phyloP scores from a whole-genome alignment of 768 basidiomycete species.

The Candolleomyces efflorescens region DNA sequence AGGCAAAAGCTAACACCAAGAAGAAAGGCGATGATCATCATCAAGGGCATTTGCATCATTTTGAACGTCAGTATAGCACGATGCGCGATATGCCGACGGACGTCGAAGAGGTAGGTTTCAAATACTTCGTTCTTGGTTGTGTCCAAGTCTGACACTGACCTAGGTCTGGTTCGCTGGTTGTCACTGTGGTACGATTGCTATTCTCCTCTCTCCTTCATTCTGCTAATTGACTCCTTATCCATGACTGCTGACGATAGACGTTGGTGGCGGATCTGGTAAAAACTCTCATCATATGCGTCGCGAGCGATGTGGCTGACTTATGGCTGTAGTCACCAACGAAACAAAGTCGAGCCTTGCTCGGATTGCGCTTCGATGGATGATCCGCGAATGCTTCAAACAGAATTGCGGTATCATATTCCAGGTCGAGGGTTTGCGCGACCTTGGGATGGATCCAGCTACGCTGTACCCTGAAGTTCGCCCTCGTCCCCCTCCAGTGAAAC shows the following conservation, averaged over 20 bases:
- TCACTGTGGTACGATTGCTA: conserved; percentile 34
- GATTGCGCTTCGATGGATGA: conserved; percentile 63
- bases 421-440: conserved; percentile 31
- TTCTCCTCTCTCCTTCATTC: not conserved
- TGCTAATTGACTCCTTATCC: not conserved
- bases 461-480: conserved; percentile 33
- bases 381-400: conserved; percentile 58
- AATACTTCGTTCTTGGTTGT: not conserved
- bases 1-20: not conserved
- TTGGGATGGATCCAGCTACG: conserved; percentile 37
- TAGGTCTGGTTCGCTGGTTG: conserved; percentile 36
- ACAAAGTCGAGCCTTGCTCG: conserved; percentile 40
- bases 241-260: conserved; percentile 28
- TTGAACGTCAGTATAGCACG: conserved; percentile 25
- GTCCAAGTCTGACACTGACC: not conserved
- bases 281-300: not conserved
- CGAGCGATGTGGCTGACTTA: not conserved
- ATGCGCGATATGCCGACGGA: conserved; percentile 23
- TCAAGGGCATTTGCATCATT: conserved; percentile 12
- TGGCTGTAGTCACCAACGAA: conserved; percentile 31
- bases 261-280: conserved; percentile 51
- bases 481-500: conserved; percentile 27
- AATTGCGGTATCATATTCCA: conserved; percentile 58
- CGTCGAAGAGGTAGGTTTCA: conserved; percentile 45
- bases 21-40: conserved; percentile 6